Base-by-base conservation (phyloP, 2,329 filamentous ascomycete genomes). In the Monilinia fructicola region DNA sequence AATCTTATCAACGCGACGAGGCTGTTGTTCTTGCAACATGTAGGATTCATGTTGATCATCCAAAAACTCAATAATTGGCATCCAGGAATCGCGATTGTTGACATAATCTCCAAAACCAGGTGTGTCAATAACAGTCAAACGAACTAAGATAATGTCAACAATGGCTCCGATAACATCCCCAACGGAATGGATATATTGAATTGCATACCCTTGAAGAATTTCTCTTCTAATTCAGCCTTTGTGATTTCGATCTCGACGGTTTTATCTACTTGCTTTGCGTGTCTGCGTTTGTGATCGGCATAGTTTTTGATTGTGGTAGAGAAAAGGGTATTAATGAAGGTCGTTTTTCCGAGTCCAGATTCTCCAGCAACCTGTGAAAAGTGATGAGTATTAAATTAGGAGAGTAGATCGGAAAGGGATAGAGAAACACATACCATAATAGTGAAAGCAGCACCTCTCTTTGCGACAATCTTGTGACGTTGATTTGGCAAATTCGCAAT, bases 251-350 rank as follows among this genome's bases (percentile, higher is more conserved):
- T 99, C 84, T 99, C 96, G 72, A 99, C 95, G 14, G 95, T 99
- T 87, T 98, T 98, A 84, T 99, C 95, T 74, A 98, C 88, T 85
- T 99, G 95, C 88, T 99, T 99, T 83, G 95, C 92, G 82, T 99
- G 95, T 78, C 95, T 92, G 81, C 93, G 91, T 87, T 97, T 97
- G 87, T 99, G 94, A 82, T 99, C 95, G 86, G 95, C 95, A 81
- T 99, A 99, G 87, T 98, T 99, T 87, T 99, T 99, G 87, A 99
- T 99, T 76, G 95, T 99, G 73, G 96, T 99, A 71, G 95, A 99
- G 87, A 99, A 99, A 69, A 99, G 89, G 68, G 95, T 99, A 89
- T 99, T 99, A 88, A 99, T 98, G 83, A 99, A 99, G 76, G 95
- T 99, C 35, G 96, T 99, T 88, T 99, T 99, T 84, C 95, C 95